Percentiles rank a stretch among this genome's conserved stretches.
phyloP scores from a whole-genome alignment of 192 early-diverging fungal species.

The Podila epigama region DNA sequence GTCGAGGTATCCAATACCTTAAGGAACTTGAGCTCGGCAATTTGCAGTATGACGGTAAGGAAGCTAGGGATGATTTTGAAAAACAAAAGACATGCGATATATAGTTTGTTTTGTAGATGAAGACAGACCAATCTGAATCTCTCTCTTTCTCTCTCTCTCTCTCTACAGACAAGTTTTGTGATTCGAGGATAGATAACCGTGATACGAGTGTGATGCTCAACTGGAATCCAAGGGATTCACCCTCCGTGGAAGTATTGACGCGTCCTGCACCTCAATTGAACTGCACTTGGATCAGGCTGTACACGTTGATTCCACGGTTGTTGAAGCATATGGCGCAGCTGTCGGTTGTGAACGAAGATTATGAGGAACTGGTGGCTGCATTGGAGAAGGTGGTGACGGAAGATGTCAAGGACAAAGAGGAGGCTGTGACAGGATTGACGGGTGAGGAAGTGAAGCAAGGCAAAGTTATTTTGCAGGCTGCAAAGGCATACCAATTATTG shows the following conservation, averaged over 20 bases:
- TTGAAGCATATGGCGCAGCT: constrained; percentile 36
- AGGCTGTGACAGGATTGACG: constrained; percentile 7
- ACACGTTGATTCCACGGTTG: constrained; percentile 26
- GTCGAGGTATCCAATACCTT: constrained; percentile 58
- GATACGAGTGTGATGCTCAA: constrained; percentile 73
- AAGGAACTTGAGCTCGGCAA: constrained; percentile 61
- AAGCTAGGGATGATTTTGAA: no score
- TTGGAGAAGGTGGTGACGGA: constrained; percentile 1
- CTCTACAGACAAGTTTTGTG: constrained; percentile 49
- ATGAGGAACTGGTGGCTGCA: constrained; percentile 13
- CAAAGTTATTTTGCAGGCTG: constrained; percentile 15
- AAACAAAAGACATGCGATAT: no score
- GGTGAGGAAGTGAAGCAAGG: constrained; percentile 26
- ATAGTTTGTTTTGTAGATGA: neutral
- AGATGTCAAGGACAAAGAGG: neutral
- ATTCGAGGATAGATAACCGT: constrained; percentile 70
- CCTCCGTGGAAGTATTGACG: constrained; percentile 48
- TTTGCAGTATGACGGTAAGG: constrained; percentile 64
- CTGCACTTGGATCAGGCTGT: constrained; percentile 41
- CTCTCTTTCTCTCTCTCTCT: neutral
- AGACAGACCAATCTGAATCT: constrained; percentile 1
- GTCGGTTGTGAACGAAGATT: constrained; percentile 14
- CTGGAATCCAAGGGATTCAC: constrained; percentile 48
- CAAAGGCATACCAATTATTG: constrained; percentile 26
- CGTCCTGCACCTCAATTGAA: constrained; percentile 48